These are phyloP conservation scores for Amanita rubescens DNA, from an alignment of 768 basidiomycete species.

Conservation along the genomic window DNA sequence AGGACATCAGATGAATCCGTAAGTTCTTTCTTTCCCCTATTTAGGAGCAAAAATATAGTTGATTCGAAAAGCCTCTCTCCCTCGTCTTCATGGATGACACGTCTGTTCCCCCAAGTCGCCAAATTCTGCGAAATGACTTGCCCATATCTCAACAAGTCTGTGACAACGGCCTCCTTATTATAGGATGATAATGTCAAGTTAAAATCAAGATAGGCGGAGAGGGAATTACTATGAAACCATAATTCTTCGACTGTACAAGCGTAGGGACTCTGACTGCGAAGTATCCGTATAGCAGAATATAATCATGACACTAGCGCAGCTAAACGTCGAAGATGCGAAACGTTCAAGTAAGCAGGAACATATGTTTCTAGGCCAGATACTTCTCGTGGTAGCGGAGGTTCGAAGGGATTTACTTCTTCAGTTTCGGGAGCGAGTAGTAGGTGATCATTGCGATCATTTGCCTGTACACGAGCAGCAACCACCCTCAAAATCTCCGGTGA, in stretches of 20 bases:
- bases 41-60: not conserved
- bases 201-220: no score
- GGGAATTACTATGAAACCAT: no score
- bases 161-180: conserved; percentile 38
- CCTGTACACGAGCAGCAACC: conserved; percentile 91
- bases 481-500: conserved; percentile 95
- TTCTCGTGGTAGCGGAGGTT: conserved; percentile 88
- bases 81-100: not conserved
- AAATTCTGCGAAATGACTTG: conserved; percentile 38
- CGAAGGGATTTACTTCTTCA: conserved; percentile 95
- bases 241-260: not conserved
- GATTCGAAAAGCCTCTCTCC: not conserved
- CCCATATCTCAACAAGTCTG: conserved; percentile 43
- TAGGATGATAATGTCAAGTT: conserved; percentile 7
- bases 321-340: conserved; percentile 81
- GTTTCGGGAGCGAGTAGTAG: conserved; percentile 92
- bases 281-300: not conserved
- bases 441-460: conserved; percentile 96
- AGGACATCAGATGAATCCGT: conserved; percentile 24
- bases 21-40: conserved; percentile 14
- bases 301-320: conserved; percentile 68
- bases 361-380: conserved; percentile 96
- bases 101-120: not conserved
- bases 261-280: not conserved
- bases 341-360: conserved; percentile 86